Conservation (phyloP, 2,329 filamentous ascomycete genomes). For the Dactylellina haptotyla region DNA sequence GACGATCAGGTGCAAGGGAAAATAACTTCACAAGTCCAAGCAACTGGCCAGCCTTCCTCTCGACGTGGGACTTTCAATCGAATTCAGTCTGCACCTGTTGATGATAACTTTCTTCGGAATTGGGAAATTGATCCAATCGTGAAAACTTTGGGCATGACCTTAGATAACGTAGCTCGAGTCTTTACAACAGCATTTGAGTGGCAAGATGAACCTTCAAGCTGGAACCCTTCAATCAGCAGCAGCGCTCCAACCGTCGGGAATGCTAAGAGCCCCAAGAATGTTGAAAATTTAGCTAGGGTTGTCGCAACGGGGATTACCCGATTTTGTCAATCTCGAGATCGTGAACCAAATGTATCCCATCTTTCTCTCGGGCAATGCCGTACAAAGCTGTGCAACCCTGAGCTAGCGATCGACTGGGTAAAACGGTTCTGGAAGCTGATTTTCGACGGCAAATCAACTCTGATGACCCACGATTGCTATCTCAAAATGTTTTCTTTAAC, state of each 20-base stretch:
- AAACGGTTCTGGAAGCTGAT: conserved; percentile 52
- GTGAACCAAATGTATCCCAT: conserved; percentile 30
- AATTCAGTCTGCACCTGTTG: conserved; percentile 37
- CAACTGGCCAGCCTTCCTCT: not conserved
- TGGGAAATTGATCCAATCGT: conserved; percentile 41
- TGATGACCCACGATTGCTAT: conserved; percentile 56
- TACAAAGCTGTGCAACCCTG: conserved; percentile 48
- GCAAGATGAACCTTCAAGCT: conserved; percentile 4
- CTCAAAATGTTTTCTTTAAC: conserved; percentile 55
- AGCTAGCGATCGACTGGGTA: conserved; percentile 35
- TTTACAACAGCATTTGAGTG: conserved; percentile 45
- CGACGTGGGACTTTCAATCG: conserved; percentile 35
- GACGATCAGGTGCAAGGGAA: conserved; percentile 34
- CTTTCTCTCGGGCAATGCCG: conserved; percentile 34
- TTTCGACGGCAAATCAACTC: conserved; percentile 13
- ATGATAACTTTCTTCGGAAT: conserved; percentile 36
- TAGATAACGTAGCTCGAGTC: conserved; percentile 20
- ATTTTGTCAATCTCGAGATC: conserved; percentile 42
- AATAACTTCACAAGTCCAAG: not conserved
- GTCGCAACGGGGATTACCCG: conserved; percentile 41
- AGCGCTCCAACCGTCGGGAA: conserved; percentile 15
- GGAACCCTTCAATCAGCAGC: not conserved
- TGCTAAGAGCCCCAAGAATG: conserved; percentile 29
- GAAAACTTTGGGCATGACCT: conserved; percentile 22
- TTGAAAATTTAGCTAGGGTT: conserved; percentile 39